A percentile compares a stretch with the other conserved stretches of the same genome.
Conservation (phyloP, 768 basidiomycete genomes). For the Pilatotrama ljubarskyi region DNA sequence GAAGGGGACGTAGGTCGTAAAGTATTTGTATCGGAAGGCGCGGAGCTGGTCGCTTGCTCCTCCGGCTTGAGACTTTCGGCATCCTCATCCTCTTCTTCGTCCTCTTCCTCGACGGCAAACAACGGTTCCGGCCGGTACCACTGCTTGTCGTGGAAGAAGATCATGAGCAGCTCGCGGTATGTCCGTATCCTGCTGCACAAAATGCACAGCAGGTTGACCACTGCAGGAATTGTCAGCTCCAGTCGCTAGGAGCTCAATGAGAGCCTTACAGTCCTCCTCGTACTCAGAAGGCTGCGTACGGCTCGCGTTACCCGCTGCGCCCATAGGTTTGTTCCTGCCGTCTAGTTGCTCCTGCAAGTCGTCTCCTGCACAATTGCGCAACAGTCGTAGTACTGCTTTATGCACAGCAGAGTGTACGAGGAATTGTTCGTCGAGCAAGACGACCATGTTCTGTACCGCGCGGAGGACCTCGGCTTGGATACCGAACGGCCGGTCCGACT, state of each 20-base stretch:
- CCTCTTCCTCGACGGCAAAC: slow-evolving; percentile 75
- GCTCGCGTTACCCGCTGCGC: slow-evolving; percentile 74
- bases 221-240: slow-evolving; percentile 37
- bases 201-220: slow-evolving; percentile 90
- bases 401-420: slow-evolving; percentile 91
- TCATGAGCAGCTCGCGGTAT: slow-evolving; percentile 87
- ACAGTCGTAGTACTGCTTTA: slow-evolving; percentile 78
- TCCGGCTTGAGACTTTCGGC: slow-evolving; percentile 37
- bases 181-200: slow-evolving; percentile 91
- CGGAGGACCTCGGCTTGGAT: slow-evolving; percentile 88
- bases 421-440: slow-evolving; percentile 90
- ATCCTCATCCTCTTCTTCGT: slow-evolving; percentile 61
- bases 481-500: slow-evolving; percentile 83
- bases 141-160: slow-evolving; percentile 95
- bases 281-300: slow-evolving; percentile 82
- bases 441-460: slow-evolving; percentile 87
- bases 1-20: slow-evolving; percentile 53
- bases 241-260: neutral
- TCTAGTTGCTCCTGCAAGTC: slow-evolving; percentile 87
- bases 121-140: slow-evolving; percentile 79
- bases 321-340: slow-evolving; percentile 72
- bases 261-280: slow-evolving; percentile 81
- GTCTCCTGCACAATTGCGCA: slow-evolving; percentile 89
- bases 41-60: slow-evolving; percentile 19
- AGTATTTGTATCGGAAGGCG: neutral